Evolutionary conservation across 1,139 yeast genomes (phyloP), one percentile per base, ranked within the genome.

Genomic region (Yamadazyma sp.): DNA sequence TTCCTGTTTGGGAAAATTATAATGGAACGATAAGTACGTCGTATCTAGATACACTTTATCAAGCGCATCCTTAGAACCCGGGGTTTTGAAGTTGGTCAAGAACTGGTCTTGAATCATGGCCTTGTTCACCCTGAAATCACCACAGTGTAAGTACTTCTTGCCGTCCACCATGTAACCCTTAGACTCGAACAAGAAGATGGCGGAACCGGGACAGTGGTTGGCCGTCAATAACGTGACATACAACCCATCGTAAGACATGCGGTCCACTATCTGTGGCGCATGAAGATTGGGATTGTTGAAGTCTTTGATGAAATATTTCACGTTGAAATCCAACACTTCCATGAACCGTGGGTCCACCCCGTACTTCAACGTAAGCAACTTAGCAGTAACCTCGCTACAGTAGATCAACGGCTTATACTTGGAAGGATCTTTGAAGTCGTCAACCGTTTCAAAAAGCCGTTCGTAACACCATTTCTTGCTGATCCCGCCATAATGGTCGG

Each of bases 171-270:
- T 55, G 17, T 45, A n/a, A 11, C 61, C 52, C 17, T 59, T 54
- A 0, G 83, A 77, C 53, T 83, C 84, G 51, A 87, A 84, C 14
- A 89, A 61, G 46, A 89, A 85, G 0, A 92, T 77, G 0, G 80
- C 88, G 1, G 97, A 87, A 2, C 98, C 98, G 1, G 98, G 98
- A 59, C 98, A 92, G 61, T 92, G 98, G 50, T 92, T 91, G 0
- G 98, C 98, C 46, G 87, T 87, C 8, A 85, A 62, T 8, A 83
- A 69, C 0, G 81, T 75, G 0, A 87, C 89, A 34, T 71, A 70
- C 1, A 87, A 59, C 0, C 76, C 70, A 0, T 81, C 79, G 2
- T 63, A 47, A 4, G 22, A 29, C 20, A 41, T 22, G 8, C 36
- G 40, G 1, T 42, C 39, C 3, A 50, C 48, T 18, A 46, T 46